Evolutionary conservation across 345 rosid species (phyloP).

Genomic region (Salix koriyanagi): DNA sequence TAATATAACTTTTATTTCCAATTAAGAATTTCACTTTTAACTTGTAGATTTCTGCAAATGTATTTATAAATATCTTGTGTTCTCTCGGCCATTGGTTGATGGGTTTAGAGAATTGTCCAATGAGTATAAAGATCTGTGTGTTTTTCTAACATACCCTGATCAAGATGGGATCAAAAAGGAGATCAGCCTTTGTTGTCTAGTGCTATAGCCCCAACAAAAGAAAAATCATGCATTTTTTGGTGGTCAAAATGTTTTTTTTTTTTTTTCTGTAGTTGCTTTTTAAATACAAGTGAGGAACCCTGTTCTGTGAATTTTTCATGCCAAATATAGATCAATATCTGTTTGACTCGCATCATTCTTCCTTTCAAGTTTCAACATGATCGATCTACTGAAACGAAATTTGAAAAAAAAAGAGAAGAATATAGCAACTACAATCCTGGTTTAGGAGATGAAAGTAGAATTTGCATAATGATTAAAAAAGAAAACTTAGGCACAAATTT

Average conservation of each 20-base stretch:
- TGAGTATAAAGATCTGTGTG: not conserved
- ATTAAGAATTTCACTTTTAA: not conserved
- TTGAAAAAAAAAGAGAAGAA: not conserved
- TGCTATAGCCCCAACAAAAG: not conserved
- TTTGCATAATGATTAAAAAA: too few relatives aligned
- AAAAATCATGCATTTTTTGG: not conserved
- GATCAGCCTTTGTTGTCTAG: not conserved
- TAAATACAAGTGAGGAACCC: not conserved
- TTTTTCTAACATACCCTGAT: not conserved
- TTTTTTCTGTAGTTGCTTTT: not conserved
- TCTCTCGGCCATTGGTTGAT: not conserved
- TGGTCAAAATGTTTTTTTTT: not conserved
- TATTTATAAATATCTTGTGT: not conserved
- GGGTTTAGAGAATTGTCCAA: not conserved
- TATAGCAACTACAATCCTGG: not conserved
- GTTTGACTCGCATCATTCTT: not conserved
- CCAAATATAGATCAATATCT: not conserved
- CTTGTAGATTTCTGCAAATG: not conserved
- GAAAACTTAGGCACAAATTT: not conserved
- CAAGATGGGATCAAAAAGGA: not conserved
- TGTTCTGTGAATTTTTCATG: not conserved
- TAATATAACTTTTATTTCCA: not conserved
- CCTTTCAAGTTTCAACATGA: not conserved
- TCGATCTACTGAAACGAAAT: not conserved
- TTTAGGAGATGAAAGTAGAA: not conserved